Conservation (phyloP, 225 moss, liverwort and hornwort species). For the Pseudisothecium myosuroides region DNA sequence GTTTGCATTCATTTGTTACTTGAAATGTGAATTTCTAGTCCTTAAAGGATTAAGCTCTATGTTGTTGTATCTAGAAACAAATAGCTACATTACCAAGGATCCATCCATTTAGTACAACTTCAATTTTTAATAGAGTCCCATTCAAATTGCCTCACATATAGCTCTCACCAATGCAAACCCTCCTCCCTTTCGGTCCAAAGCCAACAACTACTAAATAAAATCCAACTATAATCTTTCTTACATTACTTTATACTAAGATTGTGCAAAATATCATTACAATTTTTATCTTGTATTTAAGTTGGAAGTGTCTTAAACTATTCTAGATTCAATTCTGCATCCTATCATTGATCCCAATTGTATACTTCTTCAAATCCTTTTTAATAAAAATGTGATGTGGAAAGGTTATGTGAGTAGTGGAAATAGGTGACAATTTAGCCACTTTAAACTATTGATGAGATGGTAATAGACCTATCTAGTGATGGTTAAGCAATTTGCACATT, state of each 20-base stretch:
- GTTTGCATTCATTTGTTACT: not conserved
- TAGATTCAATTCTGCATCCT: not conserved
- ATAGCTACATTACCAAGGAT: rapidly evolving
- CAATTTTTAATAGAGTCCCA: not conserved
- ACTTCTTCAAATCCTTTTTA: not conserved
- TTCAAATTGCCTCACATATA: not conserved
- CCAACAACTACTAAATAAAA: not conserved
- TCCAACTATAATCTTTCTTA: not conserved
- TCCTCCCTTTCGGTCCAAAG: not conserved
- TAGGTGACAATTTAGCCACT: not conserved
- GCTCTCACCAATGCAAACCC: not conserved
- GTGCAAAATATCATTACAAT: not conserved
- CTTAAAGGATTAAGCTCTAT: not conserved
- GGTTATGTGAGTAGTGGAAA: not conserved
- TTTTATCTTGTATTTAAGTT: not conserved
- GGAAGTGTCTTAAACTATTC: not conserved
- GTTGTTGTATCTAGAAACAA: not conserved
- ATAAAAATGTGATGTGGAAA: not conserved
- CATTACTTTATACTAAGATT: not conserved
- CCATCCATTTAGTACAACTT: not conserved
- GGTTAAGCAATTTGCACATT: not conserved
- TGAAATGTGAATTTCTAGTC: not conserved
- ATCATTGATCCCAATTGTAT: not conserved
- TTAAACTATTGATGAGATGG: not conserved
- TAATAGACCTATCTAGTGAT: not conserved